Base-by-base conservation (phyloP, 768 basidiomycete genomes). In the Bullera alba region DNA sequence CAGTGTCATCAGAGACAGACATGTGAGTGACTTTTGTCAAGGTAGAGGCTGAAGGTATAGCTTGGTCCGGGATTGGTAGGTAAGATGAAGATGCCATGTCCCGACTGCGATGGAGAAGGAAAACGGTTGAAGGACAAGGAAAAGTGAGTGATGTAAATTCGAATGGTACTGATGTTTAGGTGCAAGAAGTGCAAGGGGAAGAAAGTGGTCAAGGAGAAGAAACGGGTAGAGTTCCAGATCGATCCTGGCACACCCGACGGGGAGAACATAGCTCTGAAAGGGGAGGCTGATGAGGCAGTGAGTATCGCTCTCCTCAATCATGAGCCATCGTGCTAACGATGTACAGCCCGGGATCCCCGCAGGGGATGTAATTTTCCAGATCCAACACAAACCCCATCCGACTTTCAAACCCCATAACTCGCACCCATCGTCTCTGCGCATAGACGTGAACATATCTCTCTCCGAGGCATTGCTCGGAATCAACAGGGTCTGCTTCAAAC, bases 381-480 rank as follows among this genome's bases (percentile, higher is more conserved):
- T 99, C 37, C 79, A 83, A 57, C 75, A 79, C 3, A 64, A 73
- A 28, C 79, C 79, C 0, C 92, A 99, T 58, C 76, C 81, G 4
- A 82, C 84, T 1, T 92, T 99, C 65, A 84, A 86, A 61, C 83
- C 84, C 10, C 85, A 44, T 39, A 56, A 57, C 5, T 36, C 37
- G 16, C 22, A 41, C 3, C 22, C 42, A 4, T 51, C 54, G 2
- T 85, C 92, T 65, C 79, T 99, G 27, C 76, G 86, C 32, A 82
- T 87, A 2, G 82, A 80, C 27, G 81, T 90, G 50, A 82, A 83
- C 39, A 84, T 99, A 50, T 92, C 89, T 0, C 77, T 97, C 25
- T 92, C 91, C 8, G 93, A 99, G 73, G 87, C 91, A 2, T 79
- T 97, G 8, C 79, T 95, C 46, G 93, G 93, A n/a, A 92, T 99